Base-by-base conservation (phyloP, 768 basidiomycete genomes). In the Exidia glandulosa region DNA sequence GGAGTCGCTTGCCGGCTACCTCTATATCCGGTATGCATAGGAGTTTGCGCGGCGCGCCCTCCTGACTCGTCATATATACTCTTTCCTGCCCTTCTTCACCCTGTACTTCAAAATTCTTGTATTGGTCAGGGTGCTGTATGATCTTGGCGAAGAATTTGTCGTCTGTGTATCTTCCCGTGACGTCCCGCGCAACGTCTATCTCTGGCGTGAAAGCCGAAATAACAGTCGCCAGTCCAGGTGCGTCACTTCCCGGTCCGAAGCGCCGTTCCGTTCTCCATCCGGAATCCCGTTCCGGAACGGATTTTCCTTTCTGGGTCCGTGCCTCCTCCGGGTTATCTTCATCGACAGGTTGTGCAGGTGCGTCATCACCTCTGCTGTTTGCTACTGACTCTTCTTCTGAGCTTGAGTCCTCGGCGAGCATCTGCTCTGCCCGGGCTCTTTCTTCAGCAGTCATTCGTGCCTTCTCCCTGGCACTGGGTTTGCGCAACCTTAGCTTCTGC, bases 11-110 rank as follows among this genome's bases (percentile, higher is more conserved):
- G 9, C 16, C 41, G 16, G 6, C 12, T 1, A 45, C 41, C 12
- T 10, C 6, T 1, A 45, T 59, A 31, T 63, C 62, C 3, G 64
- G 64, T 2, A 64, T 59, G 37, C 62, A 64, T 1, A 64, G 34
- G 0, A 50, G n/a, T 19, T 60, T 61, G 14, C 36, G 41, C 1
- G 12, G 12, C 9, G 6, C 16, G 41, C 12, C 16, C 3, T 14
- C 6, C 1, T 3, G 9, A 19, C 16, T 10, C 12, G 6, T 19
- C 12, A 19, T 45, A 45, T 13, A 45, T 23, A 45, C 16, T 6
- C 16, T 5, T 23, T 45, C 41, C 41, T 45, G 16, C 16, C 41
- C 41, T 16, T 32, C 32, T 19, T 31, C 58, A 6, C 34, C 32
- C 19, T 29, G 23, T 14, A 60, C 56, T 57, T 59, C 55, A 57